Conservation (phyloP, 352 stramenopile genomes). For the Stephanocyclus meneghinianus region DNA sequence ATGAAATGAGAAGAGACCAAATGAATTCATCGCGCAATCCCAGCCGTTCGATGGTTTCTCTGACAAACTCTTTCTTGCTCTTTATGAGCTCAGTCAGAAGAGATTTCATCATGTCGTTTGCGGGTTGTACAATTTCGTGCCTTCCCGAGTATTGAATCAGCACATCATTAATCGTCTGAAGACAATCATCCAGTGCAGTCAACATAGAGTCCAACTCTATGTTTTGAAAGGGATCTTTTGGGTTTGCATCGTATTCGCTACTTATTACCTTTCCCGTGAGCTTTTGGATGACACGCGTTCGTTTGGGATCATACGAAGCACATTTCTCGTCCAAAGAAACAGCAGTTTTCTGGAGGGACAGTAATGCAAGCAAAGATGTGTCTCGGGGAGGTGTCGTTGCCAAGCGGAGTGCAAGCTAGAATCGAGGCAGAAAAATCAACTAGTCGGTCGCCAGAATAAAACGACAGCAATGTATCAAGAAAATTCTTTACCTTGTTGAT, state of each 20-base stretch:
- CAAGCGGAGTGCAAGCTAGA: conserved; percentile 74
- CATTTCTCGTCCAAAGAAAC: conserved; percentile 42
- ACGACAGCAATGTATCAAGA: background rate
- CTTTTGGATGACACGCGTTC: conserved; percentile 71
- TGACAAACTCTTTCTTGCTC: conserved; percentile 21
- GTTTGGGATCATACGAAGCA: conserved; percentile 29
- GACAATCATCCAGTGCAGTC: conserved; percentile 39
- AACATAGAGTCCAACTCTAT: conserved; percentile 40
- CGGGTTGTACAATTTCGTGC: conserved; percentile 31
- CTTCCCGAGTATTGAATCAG: background rate
- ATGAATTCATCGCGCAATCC: conserved; percentile 27
- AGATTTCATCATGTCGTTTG: conserved; percentile 41
- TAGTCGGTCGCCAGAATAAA: too few species aligned
- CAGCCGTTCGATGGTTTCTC: conserved; percentile 25
- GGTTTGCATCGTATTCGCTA: conserved; percentile 61
- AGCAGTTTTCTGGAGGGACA: conserved; percentile 65
- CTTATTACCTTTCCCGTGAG: conserved; percentile 76
- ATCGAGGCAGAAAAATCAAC: background rate
- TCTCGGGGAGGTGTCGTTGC: conserved; percentile 56
- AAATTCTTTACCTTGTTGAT: conserved; percentile 75
- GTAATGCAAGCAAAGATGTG: conserved; percentile 64
- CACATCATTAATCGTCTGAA: conserved; percentile 30
- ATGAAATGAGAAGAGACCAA: conserved; percentile 25
- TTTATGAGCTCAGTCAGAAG: conserved; percentile 51
- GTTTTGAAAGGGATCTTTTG: conserved; percentile 22